Conservation (phyloP, 2,329 filamentous ascomycete species). For the Tolypocladium nubicola region DNA sequence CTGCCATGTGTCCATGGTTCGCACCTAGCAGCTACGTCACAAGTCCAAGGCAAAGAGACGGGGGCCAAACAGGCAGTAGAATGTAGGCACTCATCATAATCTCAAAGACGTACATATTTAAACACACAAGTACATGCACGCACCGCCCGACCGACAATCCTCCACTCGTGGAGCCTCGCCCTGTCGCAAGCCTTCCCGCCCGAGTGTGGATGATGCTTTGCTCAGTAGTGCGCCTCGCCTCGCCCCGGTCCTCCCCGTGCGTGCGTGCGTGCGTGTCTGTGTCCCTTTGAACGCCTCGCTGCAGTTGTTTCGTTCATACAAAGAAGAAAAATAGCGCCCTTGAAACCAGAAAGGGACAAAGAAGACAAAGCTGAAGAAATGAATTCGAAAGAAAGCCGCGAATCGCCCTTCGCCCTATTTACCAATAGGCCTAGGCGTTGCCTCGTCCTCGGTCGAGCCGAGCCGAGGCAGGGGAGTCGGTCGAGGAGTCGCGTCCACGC, state of each 20-base stretch:
- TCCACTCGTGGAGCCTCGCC: background rate
- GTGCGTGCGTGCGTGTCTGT: background rate
- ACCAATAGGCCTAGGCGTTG: constrained; percentile 26
- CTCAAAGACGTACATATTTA: background rate
- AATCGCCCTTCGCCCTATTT: constrained; percentile 7
- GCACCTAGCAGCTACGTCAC: no score
- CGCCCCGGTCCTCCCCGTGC: background rate
- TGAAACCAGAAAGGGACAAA: constrained; percentile 1
- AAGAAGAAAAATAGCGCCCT: background rate
- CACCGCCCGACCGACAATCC: background rate
- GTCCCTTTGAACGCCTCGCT: constrained; percentile 11
- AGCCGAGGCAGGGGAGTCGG: constrained; percentile 13
- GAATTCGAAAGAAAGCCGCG: background rate
- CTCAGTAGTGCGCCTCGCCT: background rate
- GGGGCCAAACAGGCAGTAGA: background rate
- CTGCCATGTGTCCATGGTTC: no score
- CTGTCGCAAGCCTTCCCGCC: background rate
- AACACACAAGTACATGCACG: background rate
- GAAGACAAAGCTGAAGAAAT: constrained; percentile 7
- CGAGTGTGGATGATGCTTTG: background rate
- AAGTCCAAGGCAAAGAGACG: background rate
- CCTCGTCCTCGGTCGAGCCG: constrained; percentile 19
- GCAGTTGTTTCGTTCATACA: constrained; percentile 10
- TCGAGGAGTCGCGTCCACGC: constrained; percentile 34
- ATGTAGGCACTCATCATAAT: background rate